These are phyloP conservation scores for Phytophthora crassamura DNA, from an alignment of 352 stramenopile genomes.

Conservation along the genomic window DNA sequence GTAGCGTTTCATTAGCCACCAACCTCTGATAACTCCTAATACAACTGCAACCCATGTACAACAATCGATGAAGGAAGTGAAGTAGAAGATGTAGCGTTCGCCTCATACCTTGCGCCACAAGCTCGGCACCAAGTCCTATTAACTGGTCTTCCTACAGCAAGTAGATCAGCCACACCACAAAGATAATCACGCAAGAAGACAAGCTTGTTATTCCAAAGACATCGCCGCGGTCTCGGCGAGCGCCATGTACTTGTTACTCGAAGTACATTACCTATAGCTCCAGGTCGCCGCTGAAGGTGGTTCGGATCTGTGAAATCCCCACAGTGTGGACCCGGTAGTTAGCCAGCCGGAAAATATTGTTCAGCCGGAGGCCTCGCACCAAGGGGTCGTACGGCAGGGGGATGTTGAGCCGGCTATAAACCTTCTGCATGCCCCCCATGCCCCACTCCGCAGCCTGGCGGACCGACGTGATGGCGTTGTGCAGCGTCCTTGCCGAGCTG, in stretches of 20 bases:
- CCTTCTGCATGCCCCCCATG: conserved; percentile 9
- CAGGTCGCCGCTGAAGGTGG: conserved; percentile 4
- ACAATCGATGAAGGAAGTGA: too few relatives aligned
- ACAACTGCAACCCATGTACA: too few relatives aligned
- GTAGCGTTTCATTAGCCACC: too few relatives aligned
- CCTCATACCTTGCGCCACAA: too few relatives aligned
- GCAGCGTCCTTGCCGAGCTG: not conserved
- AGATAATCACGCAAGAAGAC: too few relatives aligned
- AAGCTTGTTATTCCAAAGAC: too few relatives aligned
- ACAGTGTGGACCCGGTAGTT: conserved; percentile 24
- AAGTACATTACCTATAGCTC: not conserved
- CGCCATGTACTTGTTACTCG: not conserved
- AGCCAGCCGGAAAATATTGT: not conserved
- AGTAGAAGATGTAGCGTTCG: not conserved
- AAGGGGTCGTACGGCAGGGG: not conserved
- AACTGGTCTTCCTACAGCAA: too few relatives aligned
- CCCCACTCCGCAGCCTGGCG: not conserved
- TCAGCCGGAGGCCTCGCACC: not conserved
- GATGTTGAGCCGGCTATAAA: not conserved
- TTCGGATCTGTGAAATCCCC: conserved; percentile 13
- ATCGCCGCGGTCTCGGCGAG: too few relatives aligned
- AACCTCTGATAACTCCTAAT: too few relatives aligned
- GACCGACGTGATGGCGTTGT: conserved; percentile 20
- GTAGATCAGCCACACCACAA: too few relatives aligned
- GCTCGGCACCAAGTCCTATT: too few relatives aligned